Evolutionary conservation across 225 moss, liverwort and hornwort genomes (phyloP).

Genomic region (Neckera pumila): DNA sequence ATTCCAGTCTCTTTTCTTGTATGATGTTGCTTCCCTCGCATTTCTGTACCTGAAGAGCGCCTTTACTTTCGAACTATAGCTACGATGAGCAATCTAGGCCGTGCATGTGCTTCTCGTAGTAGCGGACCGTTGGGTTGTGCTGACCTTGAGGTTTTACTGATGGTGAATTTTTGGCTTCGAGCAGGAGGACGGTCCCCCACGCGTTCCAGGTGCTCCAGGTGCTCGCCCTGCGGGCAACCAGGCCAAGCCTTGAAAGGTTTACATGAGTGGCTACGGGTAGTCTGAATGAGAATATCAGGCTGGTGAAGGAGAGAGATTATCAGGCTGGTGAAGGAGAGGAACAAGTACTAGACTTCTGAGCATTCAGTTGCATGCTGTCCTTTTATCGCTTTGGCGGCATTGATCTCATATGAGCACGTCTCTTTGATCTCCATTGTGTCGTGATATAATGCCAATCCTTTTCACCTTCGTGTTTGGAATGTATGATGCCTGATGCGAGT

Average conservation of each 20-base stretch:
- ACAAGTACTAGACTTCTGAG: background rate
- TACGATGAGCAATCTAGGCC: background rate
- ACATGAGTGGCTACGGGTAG: background rate
- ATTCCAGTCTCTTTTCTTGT: too few relatives aligned
- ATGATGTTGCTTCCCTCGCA: background rate
- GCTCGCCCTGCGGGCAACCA: conserved; percentile 33
- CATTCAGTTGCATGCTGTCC: background rate
- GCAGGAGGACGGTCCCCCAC: conserved; percentile 47
- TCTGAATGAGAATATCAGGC: background rate
- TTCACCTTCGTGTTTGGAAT: background rate
- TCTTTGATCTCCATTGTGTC: background rate
- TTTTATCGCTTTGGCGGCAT: background rate
- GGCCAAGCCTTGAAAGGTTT: conserved; percentile 27
- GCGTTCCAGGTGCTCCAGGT: conserved; percentile 33
- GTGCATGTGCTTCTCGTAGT: background rate
- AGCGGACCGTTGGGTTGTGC: background rate
- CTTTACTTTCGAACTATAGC: too few relatives aligned
- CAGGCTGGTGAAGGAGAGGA: background rate
- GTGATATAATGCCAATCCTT: conserved; percentile 5
- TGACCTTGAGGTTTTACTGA: background rate
- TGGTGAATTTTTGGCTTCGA: background rate
- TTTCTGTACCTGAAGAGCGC: background rate
- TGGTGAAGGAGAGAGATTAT: too few relatives aligned
- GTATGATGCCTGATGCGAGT: background rate
- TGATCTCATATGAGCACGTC: conserved; percentile 5